Evolutionary conservation across 2,329 filamentous ascomycete genomes (phyloP).

Genomic region (Onygenales sp.): DNA sequence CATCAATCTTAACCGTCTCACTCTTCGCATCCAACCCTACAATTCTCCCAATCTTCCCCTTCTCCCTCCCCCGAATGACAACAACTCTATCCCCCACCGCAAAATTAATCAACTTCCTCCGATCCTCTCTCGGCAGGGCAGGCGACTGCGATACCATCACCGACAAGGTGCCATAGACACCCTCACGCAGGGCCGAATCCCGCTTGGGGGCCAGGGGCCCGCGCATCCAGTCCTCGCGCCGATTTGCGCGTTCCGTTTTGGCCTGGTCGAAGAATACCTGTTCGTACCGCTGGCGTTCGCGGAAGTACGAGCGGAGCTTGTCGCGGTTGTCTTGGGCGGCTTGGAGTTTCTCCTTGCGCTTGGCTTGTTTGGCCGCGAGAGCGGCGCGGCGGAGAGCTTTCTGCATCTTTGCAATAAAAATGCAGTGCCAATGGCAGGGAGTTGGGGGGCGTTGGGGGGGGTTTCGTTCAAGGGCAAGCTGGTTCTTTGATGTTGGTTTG

Average conservation of each 20-base stretch:
- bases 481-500: not conserved
- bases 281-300: slow-evolving; percentile 22
- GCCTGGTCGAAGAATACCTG: slow-evolving; percentile 28
- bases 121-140: slow-evolving; percentile 30
- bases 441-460: not conserved
- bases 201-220: slow-evolving; percentile 70
- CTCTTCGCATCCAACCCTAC: slow-evolving; percentile 43
- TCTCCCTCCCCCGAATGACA: slow-evolving; percentile 65
- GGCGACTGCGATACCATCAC: slow-evolving; percentile 26
- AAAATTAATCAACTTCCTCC: slow-evolving; percentile 49
- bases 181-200: slow-evolving; percentile 52
- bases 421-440: slow-evolving; percentile 18
- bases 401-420: slow-evolving; percentile 45
- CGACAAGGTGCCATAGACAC: slow-evolving; percentile 50
- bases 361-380: slow-evolving; percentile 56
- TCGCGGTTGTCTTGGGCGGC: slow-evolving; percentile 31
- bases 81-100: slow-evolving; percentile 69
- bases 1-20: slow-evolving; percentile 53
- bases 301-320: slow-evolving; percentile 22
- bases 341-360: slow-evolving; percentile 36
- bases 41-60: slow-evolving; percentile 75
- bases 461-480: not conserved
- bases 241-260: slow-evolving; percentile 44
- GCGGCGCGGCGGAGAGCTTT: slow-evolving; percentile 58
- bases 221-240: slow-evolving; percentile 67